phyloP scores from a whole-genome alignment of 306 rosid species.

The Corylus avellana region DNA sequence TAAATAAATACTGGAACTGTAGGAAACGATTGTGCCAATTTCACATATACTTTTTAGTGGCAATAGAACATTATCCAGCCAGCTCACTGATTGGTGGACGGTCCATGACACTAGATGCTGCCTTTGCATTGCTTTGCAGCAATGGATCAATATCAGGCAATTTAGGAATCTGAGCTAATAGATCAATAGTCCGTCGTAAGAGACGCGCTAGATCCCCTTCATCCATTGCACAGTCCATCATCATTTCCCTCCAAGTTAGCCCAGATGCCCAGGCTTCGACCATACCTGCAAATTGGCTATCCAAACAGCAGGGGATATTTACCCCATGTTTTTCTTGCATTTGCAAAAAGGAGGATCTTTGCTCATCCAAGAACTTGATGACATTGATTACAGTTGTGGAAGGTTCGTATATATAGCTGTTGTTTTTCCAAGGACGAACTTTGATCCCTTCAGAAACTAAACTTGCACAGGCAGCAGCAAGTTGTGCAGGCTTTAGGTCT shows the following conservation, averaged over 20 bases:
- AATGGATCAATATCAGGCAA: slow-evolving; percentile 77
- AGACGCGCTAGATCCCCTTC: slow-evolving; percentile 98
- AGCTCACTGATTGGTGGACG: slow-evolving; percentile 96
- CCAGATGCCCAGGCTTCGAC: slow-evolving; percentile 99
- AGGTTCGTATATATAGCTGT: slow-evolving; percentile 74
- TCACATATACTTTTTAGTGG: slow-evolving; percentile 23
- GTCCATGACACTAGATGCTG: slow-evolving; percentile 84
- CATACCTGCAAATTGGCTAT: slow-evolving; percentile 92
- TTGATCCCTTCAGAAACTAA: slow-evolving; percentile 92
- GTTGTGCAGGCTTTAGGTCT: slow-evolving; percentile 75
- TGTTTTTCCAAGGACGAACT: slow-evolving; percentile 78
- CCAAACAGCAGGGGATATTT: slow-evolving; percentile 62
- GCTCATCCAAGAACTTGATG: slow-evolving; percentile 58
- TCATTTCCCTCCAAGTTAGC: slow-evolving; percentile 88
- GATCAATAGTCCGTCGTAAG: slow-evolving; percentile 78
- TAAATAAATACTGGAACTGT: not conserved
- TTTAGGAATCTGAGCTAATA: slow-evolving; percentile 89
- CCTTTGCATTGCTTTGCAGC: slow-evolving; percentile 70
- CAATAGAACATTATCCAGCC: slow-evolving; percentile 51
- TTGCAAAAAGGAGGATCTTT: slow-evolving; percentile 49
- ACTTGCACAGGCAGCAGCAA: slow-evolving; percentile 81
- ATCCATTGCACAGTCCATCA: slow-evolving; percentile 99
- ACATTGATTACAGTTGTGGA: slow-evolving; percentile 54
- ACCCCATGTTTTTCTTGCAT: slow-evolving; percentile 88
- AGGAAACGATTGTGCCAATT: slow-evolving; percentile 19